Percentiles rank a stretch among this genome's conserved stretches.
phyloP scores from a whole-genome alignment of 2,329 filamentous ascomycete genomes.

The Cadophora luteo-olivacea region DNA sequence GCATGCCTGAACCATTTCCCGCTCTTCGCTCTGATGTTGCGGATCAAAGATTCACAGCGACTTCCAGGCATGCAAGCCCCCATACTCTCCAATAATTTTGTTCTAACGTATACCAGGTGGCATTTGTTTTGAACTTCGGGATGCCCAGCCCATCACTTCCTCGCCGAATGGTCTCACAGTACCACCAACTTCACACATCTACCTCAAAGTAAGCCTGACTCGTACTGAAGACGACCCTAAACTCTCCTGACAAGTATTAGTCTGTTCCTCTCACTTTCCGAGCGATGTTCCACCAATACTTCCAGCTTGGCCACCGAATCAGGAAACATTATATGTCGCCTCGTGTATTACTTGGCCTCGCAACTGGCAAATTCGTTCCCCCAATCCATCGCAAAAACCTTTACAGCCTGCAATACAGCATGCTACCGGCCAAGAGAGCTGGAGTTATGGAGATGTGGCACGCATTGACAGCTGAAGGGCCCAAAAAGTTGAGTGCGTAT shows the following conservation, averaged over 20 bases:
- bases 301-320: slow-evolving; percentile 89
- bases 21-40: slow-evolving; percentile 93
- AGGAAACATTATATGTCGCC: slow-evolving; percentile 95
- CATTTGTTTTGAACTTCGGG: slow-evolving; percentile 87
- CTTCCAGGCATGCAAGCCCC: slow-evolving; percentile 70
- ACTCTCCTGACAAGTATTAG: slow-evolving; percentile 51
- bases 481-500: slow-evolving; percentile 26
- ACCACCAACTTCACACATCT: slow-evolving; percentile 78
- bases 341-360: slow-evolving; percentile 83
- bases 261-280: slow-evolving; percentile 87
- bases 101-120: slow-evolving; percentile 59
- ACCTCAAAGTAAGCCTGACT: slow-evolving; percentile 70
- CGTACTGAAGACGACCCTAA: neutral
- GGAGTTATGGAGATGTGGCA: slow-evolving; percentile 86
- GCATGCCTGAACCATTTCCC: slow-evolving; percentile 98
- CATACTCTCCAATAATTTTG: slow-evolving; percentile 13
- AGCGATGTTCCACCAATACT: slow-evolving; percentile 98
- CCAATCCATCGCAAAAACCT: slow-evolving; percentile 94
- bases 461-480: slow-evolving; percentile 38
- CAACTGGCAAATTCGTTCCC: slow-evolving; percentile 91
- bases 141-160: slow-evolving; percentile 63
- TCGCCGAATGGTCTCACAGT: slow-evolving; percentile 32
- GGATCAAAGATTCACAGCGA: slow-evolving; percentile 89
- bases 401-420: slow-evolving; percentile 97
- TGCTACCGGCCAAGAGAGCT: slow-evolving; percentile 84